Base-by-base conservation (phyloP, 139 green algal genomes). In the Penium margaritaceum region DNA sequence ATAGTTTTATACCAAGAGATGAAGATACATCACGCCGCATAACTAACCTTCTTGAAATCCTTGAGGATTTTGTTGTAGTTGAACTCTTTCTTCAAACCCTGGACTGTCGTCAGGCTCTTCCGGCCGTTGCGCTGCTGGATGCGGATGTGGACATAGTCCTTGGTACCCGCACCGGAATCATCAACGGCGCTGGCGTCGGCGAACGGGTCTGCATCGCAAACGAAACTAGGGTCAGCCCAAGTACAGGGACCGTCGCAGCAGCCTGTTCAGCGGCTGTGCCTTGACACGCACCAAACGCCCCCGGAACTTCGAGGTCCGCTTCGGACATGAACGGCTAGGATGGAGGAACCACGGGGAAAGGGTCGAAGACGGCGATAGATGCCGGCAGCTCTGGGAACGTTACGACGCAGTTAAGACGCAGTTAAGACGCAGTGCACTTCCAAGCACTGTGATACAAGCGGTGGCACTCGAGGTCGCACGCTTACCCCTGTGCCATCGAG, bases 61-160 rank as follows among this genome's bases (percentile, higher is more conserved):
- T 99, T 99, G 12, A 99, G 79, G 15, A 99, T 90, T 27, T 97
- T 97, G 82, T 96, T 96, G 83, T 97, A 95, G 70, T 98, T 93
- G 72, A 93, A 97, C 2, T 75, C 81, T 75, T 94, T 85, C 63
- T 93, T 88, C 6, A 83, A n/a, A 29, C 53, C 77, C 85, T 92
- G 91, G 0, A 98, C 87, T 5, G 94, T 99, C 1, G 94, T 99
- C 87, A 99, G 82, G 29, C 74, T 90, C 83, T 99, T 99, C 57
- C 90, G 89, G 70, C 94, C 94, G 87, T 99, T 99, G 66, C 94
- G 85, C 76, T 96, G 94, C 84, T 99, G 94, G 32, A 97, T 85
- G 37, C 94, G 90, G 24, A 99, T 74, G 80, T 83, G 76, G 32
- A 83, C 68, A 35, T 83, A 83, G n/a, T 80, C 58, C 76, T 83